A percentile compares a stretch with the other conserved stretches of the same genome.
These are phyloP conservation scores for Chloris gayana DNA, from an alignment of 176 grass and related monocot genomes.

Conservation along the genomic window DNA sequence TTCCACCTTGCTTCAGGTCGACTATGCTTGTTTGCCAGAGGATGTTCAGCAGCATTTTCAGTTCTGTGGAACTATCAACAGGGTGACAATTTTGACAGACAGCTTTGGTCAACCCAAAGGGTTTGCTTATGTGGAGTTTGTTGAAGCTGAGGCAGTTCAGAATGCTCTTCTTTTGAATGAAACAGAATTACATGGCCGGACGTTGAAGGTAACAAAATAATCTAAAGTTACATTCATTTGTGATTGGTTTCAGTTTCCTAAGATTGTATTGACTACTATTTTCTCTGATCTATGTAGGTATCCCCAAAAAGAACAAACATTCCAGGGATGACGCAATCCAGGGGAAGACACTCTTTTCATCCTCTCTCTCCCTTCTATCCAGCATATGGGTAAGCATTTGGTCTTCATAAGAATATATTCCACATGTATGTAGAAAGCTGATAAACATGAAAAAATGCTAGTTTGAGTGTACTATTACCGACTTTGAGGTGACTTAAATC, in stretches of 20 bases:
- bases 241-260: constrained; percentile 3
- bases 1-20: constrained; percentile 61
- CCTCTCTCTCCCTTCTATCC: constrained; percentile 54
- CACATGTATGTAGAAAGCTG: constrained; percentile 16
- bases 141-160: constrained; percentile 67
- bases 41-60: constrained; percentile 85
- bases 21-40: constrained; percentile 67
- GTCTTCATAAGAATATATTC: constrained; percentile 29
- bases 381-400: constrained; percentile 61
- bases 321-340: constrained; percentile 66
- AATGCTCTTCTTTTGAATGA: constrained; percentile 70
- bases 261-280: constrained; percentile 3
- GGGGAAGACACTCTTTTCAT: constrained; percentile 51
- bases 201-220: constrained; percentile 55
- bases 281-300: constrained; percentile 42
- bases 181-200: constrained; percentile 68
- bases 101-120: constrained; percentile 72
- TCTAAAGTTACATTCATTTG: not conserved
- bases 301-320: constrained; percentile 80
- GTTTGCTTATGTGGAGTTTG: constrained; percentile 83
- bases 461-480: not conserved
- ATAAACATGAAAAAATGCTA: constrained; percentile 6
- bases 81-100: constrained; percentile 76
- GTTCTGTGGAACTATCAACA: constrained; percentile 71
- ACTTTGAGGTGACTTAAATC: not conserved